Conservation (phyloP, 148 eudicot genomes). For the Chenopodium album region DNA sequence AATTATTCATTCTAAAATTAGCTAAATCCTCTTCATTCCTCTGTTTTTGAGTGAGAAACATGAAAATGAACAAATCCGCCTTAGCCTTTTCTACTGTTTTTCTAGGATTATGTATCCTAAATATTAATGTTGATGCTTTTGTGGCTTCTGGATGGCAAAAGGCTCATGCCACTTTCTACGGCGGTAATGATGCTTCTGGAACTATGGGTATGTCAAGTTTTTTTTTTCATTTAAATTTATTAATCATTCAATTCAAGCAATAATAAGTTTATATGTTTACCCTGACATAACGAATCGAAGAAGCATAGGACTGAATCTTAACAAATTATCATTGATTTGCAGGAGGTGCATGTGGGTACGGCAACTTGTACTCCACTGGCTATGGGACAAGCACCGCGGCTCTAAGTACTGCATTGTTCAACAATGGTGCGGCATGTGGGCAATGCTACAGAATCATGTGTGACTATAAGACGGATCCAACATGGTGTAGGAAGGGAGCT, state of each 20-base stretch:
- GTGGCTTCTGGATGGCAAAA: slow-evolving; percentile 51
- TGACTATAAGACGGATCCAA: slow-evolving; percentile 42
- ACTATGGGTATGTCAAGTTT: slow-evolving; percentile 58
- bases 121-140: slow-evolving; percentile 41
- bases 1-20: not conserved
- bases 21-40: not conserved
- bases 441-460: slow-evolving; percentile 77
- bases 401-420: slow-evolving; percentile 87
- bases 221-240: too few relatives aligned
- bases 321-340: not conserved
- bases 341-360: slow-evolving; percentile 99
- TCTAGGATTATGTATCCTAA: slow-evolving; percentile 26
- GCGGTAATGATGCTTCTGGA: slow-evolving; percentile 71
- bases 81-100: slow-evolving; percentile 19
- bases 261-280: too few relatives aligned
- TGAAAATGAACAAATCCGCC: slow-evolving; percentile 29
- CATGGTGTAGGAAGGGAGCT: slow-evolving; percentile 62
- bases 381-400: slow-evolving; percentile 84
- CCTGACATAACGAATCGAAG: not conserved
- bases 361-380: slow-evolving; percentile 61
- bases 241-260: too few relatives aligned
- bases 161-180: slow-evolving; percentile 73
- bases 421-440: slow-evolving; percentile 75
- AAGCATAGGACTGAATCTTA: slow-evolving; percentile 1
- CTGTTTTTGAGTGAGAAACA: not conserved